Evolutionary conservation across 768 basidiomycete genomes (phyloP), one percentile per base, ranked within the genome.

Genomic region (Sarcomyxa edulis): DNA sequence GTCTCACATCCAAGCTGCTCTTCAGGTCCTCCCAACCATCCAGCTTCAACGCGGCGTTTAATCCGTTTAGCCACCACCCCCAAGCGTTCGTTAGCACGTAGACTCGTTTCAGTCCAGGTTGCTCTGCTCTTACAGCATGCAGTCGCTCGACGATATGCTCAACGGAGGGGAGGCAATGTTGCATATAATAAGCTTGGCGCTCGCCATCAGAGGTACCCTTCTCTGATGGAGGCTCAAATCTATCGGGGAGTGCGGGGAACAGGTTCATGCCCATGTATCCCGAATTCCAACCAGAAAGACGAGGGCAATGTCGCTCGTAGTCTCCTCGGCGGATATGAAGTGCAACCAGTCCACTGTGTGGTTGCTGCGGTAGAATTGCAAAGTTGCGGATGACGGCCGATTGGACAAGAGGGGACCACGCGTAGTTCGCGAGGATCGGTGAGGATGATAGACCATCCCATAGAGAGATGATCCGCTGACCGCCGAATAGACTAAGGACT

Each of bases 311-410:
- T 2, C 70, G 60, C 21, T 54, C 64, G 48, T 72, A 81, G 43
- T 81, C 79, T 5, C 79, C 79, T 1, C 76, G 61, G 6, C 78
- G 68, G 29, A 71, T 61, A 37, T 81, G 78, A 6, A 80, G 40
- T 1, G 78, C 78, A 8, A 81, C 48, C 15, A 75, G 56, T n/a
- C 43, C 38, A 3, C 22, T 10, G 39, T 40, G 23, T 18, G 22
- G 42, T 31, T 22, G 35, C 24, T 2, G n/a, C 12, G 62, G 68
- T 18, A 73, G 52, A 12, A 62, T 47, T 11, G 56, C 56, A 39
- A 72, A 68, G 48, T 70, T 74, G 42, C 72, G 72, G 7, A 65
- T 60, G 28, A 83, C 58, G 19, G 73, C 75, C 20, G 58, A 52
- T 28, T 61, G 59, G 20, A 79, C 72, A 37, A 75, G 64, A 0